Evolutionary conservation across 805 yeast species (phyloP).

Genomic region (Cyberlindnera misumaiensis): DNA sequence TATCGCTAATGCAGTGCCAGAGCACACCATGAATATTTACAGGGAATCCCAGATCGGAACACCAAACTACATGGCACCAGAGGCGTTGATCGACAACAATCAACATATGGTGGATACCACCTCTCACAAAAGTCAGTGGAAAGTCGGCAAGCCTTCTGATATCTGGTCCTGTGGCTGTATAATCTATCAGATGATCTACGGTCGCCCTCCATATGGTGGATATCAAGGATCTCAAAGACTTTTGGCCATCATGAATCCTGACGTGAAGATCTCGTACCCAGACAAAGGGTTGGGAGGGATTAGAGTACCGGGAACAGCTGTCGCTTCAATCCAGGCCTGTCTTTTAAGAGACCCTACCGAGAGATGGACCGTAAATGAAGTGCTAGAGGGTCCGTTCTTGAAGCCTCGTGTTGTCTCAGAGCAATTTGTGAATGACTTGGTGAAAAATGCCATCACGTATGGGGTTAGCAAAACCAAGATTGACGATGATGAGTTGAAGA

Average conservation of each 20-base stretch:
- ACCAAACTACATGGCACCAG: slow-evolving; percentile 98
- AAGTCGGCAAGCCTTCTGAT: slow-evolving; percentile 91
- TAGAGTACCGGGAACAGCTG: slow-evolving; percentile 59
- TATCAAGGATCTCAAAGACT: slow-evolving; percentile 72
- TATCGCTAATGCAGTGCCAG: slow-evolving; percentile 89
- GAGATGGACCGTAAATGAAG: slow-evolving; percentile 57
- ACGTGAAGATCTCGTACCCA: slow-evolving; percentile 63
- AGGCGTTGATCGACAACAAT: slow-evolving; percentile 66
- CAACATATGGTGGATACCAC: slow-evolving; percentile 16
- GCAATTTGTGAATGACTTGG: slow-evolving; percentile 59
- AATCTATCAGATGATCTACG: slow-evolving; percentile 90
- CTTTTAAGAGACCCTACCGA: slow-evolving; percentile 61
- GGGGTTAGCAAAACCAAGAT: slow-evolving; percentile 47
- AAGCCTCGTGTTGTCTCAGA: slow-evolving; percentile 69
- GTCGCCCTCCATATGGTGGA: slow-evolving; percentile 82
- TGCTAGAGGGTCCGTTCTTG: slow-evolving; percentile 58
- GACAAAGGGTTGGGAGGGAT: slow-evolving; percentile 52
- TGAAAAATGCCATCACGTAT: slow-evolving; percentile 69
- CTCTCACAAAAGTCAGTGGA: slow-evolving; percentile 38
- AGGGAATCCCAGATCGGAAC: slow-evolving; percentile 92
- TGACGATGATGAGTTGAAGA: slow-evolving; percentile 37
- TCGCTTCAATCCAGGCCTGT: slow-evolving; percentile 69
- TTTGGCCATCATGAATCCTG: slow-evolving; percentile 81
- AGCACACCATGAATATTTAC: slow-evolving; percentile 83
- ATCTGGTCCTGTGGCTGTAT: slow-evolving; percentile 98